Evolutionary conservation across 2,329 filamentous ascomycete species (phyloP).

Genomic region (Rutstroemia sp.): DNA sequence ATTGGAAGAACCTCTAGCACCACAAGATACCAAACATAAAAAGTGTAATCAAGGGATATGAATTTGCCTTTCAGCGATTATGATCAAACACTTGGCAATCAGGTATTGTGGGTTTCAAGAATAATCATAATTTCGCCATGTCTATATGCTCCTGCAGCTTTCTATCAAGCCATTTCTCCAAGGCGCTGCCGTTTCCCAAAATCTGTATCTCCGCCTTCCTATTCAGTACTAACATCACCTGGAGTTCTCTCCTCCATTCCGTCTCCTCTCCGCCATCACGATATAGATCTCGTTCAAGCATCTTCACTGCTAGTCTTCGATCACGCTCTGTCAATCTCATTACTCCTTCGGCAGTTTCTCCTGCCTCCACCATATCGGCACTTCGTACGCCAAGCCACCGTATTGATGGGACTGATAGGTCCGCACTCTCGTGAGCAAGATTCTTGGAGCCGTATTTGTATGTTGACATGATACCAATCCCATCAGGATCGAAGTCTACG

Average conservation of each 20-base stretch:
- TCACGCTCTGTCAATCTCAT: conserved; percentile 30
- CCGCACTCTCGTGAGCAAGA: conserved; percentile 49
- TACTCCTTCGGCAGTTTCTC: background rate
- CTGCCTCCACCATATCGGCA: conserved; percentile 18
- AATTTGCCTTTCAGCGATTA: too few species aligned
- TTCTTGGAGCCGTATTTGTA: conserved; percentile 64
- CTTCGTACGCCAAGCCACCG: conserved; percentile 55
- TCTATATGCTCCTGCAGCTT: conserved; percentile 7
- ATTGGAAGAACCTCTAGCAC: too few species aligned
- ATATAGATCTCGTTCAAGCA: conserved; percentile 40
- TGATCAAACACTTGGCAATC: too few species aligned
- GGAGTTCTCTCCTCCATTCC: conserved; percentile 49
- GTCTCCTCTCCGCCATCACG: conserved; percentile 26
- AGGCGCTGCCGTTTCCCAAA: conserved; percentile 39
- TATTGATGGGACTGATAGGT: conserved; percentile 42
- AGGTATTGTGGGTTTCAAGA: too few species aligned
- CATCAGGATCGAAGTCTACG: conserved; percentile 71
- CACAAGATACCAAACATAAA: too few species aligned
- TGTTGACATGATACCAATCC: conserved; percentile 63
- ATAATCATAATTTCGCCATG: background rate
- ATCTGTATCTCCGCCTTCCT: conserved; percentile 73
- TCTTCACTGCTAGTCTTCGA: conserved; percentile 45
- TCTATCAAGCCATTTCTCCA: conserved; percentile 27
- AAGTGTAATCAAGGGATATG: too few species aligned
- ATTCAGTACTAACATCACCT: conserved; percentile 66